These are phyloP conservation scores for Lotmaria passim DNA, from an alignment of 208 protist species.

Conservation along the genomic window DNA sequence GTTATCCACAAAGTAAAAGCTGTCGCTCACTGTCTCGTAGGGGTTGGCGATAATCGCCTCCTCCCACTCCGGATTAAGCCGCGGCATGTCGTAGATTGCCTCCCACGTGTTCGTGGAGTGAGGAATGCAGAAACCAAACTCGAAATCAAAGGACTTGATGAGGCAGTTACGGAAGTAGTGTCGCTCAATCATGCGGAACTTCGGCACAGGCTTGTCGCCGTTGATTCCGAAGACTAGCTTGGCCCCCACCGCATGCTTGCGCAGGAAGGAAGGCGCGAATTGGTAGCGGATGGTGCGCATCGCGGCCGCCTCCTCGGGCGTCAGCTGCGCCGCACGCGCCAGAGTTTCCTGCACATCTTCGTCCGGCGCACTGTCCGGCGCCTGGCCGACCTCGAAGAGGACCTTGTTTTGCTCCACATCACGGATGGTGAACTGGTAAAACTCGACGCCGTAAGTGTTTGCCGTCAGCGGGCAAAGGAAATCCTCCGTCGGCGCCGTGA, in stretches of 20 bases:
- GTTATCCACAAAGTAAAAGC: conserved; percentile 96
- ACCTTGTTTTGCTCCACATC: conserved; percentile 86
- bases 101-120: conserved; percentile 96
- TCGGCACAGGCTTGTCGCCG: conserved; percentile 80
- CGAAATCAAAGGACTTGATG: conserved; percentile 96
- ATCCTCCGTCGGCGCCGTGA: conserved; percentile 70
- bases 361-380: conserved; percentile 13
- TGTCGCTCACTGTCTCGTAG: conserved; percentile 93
- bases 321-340: conserved; percentile 33
- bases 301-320: conserved; percentile 55
- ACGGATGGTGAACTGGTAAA: conserved; percentile 94
- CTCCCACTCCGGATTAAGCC: conserved; percentile 82
- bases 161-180: conserved; percentile 95
- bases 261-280: conserved; percentile 88
- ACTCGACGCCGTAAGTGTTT: conserved; percentile 95
- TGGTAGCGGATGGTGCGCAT: conserved; percentile 89
- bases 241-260: conserved; percentile 76
- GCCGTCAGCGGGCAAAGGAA: conserved; percentile 93
- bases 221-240: conserved; percentile 93
- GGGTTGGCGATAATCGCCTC: conserved; percentile 88
- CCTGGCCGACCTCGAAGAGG: conserved; percentile 87
- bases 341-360: conserved; percentile 42
- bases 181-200: conserved; percentile 97
- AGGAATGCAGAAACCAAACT: conserved; percentile 97
- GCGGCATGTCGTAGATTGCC: conserved; percentile 94